A percentile compares a stretch with the other conserved stretches of the same genome.
These are phyloP conservation scores for Exophiala sideris DNA, from an alignment of 2,329 filamentous ascomycete genomes.

Conservation along the genomic window DNA sequence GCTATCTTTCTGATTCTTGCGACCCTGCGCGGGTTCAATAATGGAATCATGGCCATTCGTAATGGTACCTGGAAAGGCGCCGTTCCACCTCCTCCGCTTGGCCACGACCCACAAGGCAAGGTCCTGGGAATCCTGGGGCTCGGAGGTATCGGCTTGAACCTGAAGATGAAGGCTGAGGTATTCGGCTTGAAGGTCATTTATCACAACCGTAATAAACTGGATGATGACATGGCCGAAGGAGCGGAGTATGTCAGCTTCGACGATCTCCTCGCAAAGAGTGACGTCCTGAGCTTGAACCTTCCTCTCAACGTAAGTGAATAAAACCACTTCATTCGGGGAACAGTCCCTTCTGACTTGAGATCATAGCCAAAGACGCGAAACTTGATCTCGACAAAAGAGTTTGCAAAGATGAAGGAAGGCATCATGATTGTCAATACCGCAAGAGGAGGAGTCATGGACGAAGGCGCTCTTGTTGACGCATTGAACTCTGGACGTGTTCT, in stretches of 20 bases:
- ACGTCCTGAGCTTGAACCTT: slow-evolving; percentile 76
- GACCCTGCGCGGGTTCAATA: slow-evolving; percentile 62
- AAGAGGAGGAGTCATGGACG: slow-evolving; percentile 76
- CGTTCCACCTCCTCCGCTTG: slow-evolving; percentile 51
- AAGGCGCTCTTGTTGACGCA: slow-evolving; percentile 71
- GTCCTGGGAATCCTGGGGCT: slow-evolving; percentile 77
- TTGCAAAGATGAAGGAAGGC: slow-evolving; percentile 72
- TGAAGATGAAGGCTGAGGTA: slow-evolving; percentile 50
- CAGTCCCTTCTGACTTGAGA: background rate
- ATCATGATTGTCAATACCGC: slow-evolving; percentile 79
- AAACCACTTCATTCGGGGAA: background rate
- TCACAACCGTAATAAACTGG: slow-evolving; percentile 25
- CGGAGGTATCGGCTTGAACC: slow-evolving; percentile 76
- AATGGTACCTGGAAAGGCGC: slow-evolving; percentile 64
- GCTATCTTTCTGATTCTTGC: slow-evolving; percentile 48
- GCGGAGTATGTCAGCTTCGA: slow-evolving; percentile 71
- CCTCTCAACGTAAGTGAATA: slow-evolving; percentile 68
- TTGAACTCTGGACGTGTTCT: slow-evolving; percentile 66
- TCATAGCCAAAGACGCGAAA: slow-evolving; percentile 61
- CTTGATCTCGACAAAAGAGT: slow-evolving; percentile 68
- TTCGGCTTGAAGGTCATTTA: slow-evolving; percentile 31
- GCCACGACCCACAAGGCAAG: slow-evolving; percentile 76
- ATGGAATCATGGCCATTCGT: slow-evolving; percentile 52
- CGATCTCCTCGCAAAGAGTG: slow-evolving; percentile 64
- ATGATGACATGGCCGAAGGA: slow-evolving; percentile 39